Base-by-base conservation (phyloP, 2,329 filamentous ascomycete genomes). In the Didymella exigua region DNA sequence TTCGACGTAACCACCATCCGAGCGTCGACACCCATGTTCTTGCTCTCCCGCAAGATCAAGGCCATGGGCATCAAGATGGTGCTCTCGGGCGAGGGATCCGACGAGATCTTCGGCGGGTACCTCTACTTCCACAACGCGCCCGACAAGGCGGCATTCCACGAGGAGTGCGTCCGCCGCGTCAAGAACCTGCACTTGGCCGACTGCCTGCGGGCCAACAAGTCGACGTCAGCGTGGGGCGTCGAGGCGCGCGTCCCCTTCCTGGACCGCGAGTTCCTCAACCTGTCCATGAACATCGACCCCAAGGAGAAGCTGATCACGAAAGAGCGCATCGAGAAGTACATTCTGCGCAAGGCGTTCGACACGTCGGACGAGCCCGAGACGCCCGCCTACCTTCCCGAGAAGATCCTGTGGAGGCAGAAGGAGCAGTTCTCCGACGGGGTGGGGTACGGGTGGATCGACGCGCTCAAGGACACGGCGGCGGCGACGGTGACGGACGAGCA, bases 41-140 rank as follows among this genome's bases (percentile, higher is more conserved):
- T 99, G 61, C 85, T 99, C 42, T 95, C 91, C 59, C 88, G 96
- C 75, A 99, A 99, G 84, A 99, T 99, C 83, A 99, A 99, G 84
- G 95, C 93, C 30, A 93, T 97, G 88, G 95, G 95, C 61, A 90
- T 99, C 73, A 99, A 99, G 86, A 99, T 99, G 95, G 95, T 99
- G 53, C 84, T 99, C 59, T 96, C 90, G 70, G 95, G 95, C 59
- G 95, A 99, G 79, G 95, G 95, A 44, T 95, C 90, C 71, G 95
- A 99, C 76, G 95, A 99, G 80, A 97, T 97, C 75, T 98, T 98
- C 67, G 95, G 95, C 60, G 95, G 95, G 48, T 99, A 99, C 78
- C 86, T 99, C 18, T 99, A 99, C 84, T 99, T 99, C 86, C 92
- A 96, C 78, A 90, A 89, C 58, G 95, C 95, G 2, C 95, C 95